Conservation (phyloP, 23 red algal genomes). For the Gracilaria domingensis region DNA sequence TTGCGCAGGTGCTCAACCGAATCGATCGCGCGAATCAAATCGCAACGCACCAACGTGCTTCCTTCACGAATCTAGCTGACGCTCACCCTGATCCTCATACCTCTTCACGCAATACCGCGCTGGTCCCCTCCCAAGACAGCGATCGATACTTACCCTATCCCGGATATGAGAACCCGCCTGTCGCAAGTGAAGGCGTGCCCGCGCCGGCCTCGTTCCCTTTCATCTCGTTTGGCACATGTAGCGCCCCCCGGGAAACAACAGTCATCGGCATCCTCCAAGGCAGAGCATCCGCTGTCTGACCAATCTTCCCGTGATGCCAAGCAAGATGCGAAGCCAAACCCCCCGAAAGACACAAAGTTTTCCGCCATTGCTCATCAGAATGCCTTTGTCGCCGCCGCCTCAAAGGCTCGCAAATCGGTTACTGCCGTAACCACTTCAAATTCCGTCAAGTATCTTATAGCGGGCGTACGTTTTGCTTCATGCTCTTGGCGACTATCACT, state of each 20-base stretch:
- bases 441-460: conserved; percentile 81
- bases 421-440: conserved; percentile 22
- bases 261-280: neutral
- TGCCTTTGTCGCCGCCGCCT: conserved; percentile 31
- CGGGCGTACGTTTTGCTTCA: conserved; percentile 62
- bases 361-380: conserved; percentile 5
- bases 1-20: neutral
- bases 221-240: conserved; percentile 7
- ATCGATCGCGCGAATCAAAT: conserved; percentile 4
- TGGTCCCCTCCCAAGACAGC: neutral
- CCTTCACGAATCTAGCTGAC: no score
- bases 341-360: neutral
- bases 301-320: neutral
- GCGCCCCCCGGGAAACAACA: conserved; percentile 4
- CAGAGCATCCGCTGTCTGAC: neutral
- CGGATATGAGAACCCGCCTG: conserved; percentile 7
- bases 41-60: neutral
- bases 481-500: neutral
- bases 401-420: conserved; percentile 7
- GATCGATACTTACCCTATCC: neutral
- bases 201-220: conserved; percentile 21
- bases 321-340: neutral
- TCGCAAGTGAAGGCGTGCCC: conserved; percentile 11
- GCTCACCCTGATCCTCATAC: neutral
- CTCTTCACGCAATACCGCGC: neutral